A percentile compares a stretch with the other conserved stretches of the same genome.
phyloP scores from a whole-genome alignment of 2,329 filamentous ascomycete species.

The Trematosphaeria pertusa region DNA sequence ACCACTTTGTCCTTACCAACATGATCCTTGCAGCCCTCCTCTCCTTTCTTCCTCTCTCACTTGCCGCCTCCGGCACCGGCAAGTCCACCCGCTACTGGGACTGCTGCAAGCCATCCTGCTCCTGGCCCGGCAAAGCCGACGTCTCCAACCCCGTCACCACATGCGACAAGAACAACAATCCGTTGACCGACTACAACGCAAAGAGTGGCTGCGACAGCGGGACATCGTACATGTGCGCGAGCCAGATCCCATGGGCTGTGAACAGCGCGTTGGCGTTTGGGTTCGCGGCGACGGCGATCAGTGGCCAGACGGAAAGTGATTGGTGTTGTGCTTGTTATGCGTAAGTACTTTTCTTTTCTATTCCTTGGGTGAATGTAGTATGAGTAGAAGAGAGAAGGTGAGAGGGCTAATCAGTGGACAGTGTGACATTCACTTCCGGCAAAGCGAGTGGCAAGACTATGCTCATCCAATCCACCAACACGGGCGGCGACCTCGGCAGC shows the following conservation, averaged over 20 bases:
- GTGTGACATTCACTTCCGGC: slow-evolving; percentile 64
- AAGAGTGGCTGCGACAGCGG: slow-evolving; percentile 61
- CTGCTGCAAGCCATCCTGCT: slow-evolving; percentile 74
- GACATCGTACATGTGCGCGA: slow-evolving; percentile 63
- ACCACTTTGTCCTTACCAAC: background rate
- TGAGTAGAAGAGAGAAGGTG: too few relatives aligned
- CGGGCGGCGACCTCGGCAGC: slow-evolving; percentile 51
- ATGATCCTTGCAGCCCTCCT: background rate
- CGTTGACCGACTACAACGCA: slow-evolving; percentile 58
- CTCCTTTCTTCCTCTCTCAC: background rate
- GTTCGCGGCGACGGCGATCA: slow-evolving; percentile 67
- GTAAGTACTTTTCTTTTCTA: slow-evolving; percentile 22
- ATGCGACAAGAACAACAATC: slow-evolving; percentile 64
- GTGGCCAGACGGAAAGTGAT: slow-evolving; percentile 59
- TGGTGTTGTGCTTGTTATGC: slow-evolving; percentile 73
- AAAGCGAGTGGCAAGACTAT: slow-evolving; percentile 65
- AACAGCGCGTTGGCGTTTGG: slow-evolving; percentile 65
- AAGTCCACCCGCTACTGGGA: slow-evolving; percentile 55
- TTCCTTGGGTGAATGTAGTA: background rate
- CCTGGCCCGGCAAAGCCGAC: slow-evolving; percentile 63
- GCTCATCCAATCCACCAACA: slow-evolving; percentile 70
- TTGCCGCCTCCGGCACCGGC: slow-evolving; percentile 18
- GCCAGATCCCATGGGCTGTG: slow-evolving; percentile 68
- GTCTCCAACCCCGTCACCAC: slow-evolving; percentile 60
- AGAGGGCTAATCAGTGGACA: too few relatives aligned